Evolutionary conservation across 306 rosid genomes (phyloP), one percentile per base, ranked within the genome.

Genomic region (Quercus agrifolia): DNA sequence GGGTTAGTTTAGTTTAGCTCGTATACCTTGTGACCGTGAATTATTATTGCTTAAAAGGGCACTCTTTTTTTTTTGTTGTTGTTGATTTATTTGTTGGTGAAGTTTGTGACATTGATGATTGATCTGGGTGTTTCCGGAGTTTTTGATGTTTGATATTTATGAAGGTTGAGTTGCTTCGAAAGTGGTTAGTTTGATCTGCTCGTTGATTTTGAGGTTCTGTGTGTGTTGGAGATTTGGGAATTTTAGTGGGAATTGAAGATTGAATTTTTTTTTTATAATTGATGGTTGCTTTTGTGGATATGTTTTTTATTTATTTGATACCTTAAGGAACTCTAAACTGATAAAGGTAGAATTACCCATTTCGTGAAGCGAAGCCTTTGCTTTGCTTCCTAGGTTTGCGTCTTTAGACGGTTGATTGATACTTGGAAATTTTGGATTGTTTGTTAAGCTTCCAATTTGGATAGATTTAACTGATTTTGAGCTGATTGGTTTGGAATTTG

Each of bases 21-120:
- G 46, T 7, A 7, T 38, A 38, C 46, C 46, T 8, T 38, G 46
- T 8, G 46, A 77, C 79, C 13, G 23, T 52, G 51, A 46, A 5
- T 64, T 62, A 21, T 67, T 19, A 62, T 82, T 66, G 82, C 82
- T 77, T 82, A 74, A 20, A 66, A 73, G 70, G 41, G 66, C 79
- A 77, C 78, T 25, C 54, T 49, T 12, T 49, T 49, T 12, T 10
- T 0, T 1, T 12, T 57, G 19, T 3, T 2, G 3, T 12, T 46
- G 12, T 44, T 46, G 52, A 46, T 46, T 46, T 46, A 46, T 8
- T 46, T 11, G 54, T 49, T 49, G 54, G 54, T 13, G 54, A 49
- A 49, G 54, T 49, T 49, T 49, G 17, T 49, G 21, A 21, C 66
- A 52, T 73, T 41, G 23, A 56, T 55, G 6, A 52, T 73, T 41